Percentiles rank a stretch among this genome's conserved stretches.
Evolutionary conservation across 306 rosid species (phyloP).

Genomic region (Benincasa hispida): DNA sequence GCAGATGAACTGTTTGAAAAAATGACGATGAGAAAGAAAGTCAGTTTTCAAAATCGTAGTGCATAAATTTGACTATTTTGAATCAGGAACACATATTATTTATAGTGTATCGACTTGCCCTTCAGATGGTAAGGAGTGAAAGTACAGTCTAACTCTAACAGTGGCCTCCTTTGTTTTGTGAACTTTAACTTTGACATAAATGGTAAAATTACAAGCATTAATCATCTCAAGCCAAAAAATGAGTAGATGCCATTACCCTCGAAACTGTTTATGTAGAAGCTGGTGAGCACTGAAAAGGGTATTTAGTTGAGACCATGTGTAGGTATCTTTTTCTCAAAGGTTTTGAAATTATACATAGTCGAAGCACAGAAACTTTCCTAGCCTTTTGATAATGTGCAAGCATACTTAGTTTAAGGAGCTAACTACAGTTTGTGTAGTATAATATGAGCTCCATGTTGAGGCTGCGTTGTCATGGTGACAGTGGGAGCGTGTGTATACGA

Average conservation of each 20-base stretch:
- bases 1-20: neutral
- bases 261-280: neutral
- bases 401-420: neutral
- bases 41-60: neutral
- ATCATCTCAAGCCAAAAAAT: neutral
- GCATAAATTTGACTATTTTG: neutral
- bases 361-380: neutral
- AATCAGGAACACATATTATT: no score
- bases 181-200: neutral
- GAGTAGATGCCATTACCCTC: no score
- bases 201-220: neutral
- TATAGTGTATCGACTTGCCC: no score
- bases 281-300: neutral
- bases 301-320: neutral
- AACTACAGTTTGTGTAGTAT: conserved; percentile 9
- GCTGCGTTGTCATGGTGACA: neutral
- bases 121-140: no score
- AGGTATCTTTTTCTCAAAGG: neutral
- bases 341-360: neutral
- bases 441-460: conserved; percentile 24
- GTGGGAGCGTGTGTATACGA: conserved; percentile 20
- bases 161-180: neutral
- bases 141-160: no score
- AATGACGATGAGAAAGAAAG: neutral
- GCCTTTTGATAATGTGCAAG: neutral